A percentile compares a stretch with the other conserved stretches of the same genome.
phyloP scores from a whole-genome alignment of 2,329 filamentous ascomycete genomes.

The Biscogniauxia sp. region DNA sequence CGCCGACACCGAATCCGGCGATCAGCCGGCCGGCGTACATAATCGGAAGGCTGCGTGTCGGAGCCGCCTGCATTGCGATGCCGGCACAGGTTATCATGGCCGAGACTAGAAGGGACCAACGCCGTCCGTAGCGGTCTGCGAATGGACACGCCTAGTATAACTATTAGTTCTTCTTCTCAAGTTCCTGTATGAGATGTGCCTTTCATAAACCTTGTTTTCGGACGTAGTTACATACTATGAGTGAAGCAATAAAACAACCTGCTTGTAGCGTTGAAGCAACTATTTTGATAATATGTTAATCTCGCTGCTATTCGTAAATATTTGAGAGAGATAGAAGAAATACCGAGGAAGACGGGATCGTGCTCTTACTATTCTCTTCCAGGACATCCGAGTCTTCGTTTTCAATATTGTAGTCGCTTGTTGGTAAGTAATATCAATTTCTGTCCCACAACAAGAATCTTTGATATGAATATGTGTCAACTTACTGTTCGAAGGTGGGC shows the following conservation, averaged over 20 bases:
- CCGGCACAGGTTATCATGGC: constrained; percentile 59
- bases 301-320: not conserved
- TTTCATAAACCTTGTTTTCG: not conserved
- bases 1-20: constrained; percentile 49
- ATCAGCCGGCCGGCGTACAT: constrained; percentile 66
- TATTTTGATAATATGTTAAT: not conserved
- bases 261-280: constrained; percentile 69
- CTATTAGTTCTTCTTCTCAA: not conserved
- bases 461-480: not conserved
- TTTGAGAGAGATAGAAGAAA: not conserved
- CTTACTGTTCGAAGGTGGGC: constrained; percentile 53
- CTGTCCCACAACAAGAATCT: not conserved
- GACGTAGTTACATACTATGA: constrained; percentile 35
- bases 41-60: constrained; percentile 56
- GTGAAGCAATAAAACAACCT: constrained; percentile 64
- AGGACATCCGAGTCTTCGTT: constrained; percentile 40
- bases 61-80: constrained; percentile 61
- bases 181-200: not conserved
- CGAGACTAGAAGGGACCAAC: constrained; percentile 51
- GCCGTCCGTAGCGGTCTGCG: constrained; percentile 56
- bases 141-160: constrained; percentile 1
- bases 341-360: not conserved
- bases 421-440: constrained; percentile 8
- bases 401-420: constrained; percentile 46
- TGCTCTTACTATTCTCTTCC: constrained; percentile 49